A percentile compares a stretch with the other conserved stretches of the same genome.
Conservation (phyloP, 768 basidiomycete species). For the Omphalotus guepiniiformis region DNA sequence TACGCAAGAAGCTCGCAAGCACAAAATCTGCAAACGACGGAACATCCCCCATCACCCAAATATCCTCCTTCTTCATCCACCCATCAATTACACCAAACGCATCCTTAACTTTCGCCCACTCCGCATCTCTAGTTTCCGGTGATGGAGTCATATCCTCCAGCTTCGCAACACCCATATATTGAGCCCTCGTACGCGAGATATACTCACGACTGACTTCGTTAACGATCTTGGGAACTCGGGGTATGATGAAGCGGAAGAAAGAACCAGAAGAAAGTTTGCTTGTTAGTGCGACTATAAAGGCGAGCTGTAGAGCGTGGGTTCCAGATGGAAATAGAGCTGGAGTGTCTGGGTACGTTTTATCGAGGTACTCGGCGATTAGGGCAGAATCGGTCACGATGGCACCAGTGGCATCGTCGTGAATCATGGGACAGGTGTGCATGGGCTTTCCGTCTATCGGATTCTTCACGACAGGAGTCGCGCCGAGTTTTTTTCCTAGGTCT, state of each 20-base stretch:
- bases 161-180: conserved; percentile 24
- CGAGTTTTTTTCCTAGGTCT: conserved; percentile 27
- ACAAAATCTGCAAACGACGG: conserved; percentile 39
- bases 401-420: conserved; percentile 42
- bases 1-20: conserved; percentile 26
- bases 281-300: conserved; percentile 24
- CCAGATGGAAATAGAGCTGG: conserved; percentile 34
- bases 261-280: no score
- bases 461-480: conserved; percentile 26
- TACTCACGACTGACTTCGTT: neutral
- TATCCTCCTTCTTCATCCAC: conserved; percentile 14
- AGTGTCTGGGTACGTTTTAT: conserved; percentile 41
- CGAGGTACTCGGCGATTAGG: conserved; percentile 47
- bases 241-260: neutral
- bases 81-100: conserved; percentile 19
- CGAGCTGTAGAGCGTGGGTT: conserved; percentile 34
- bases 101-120: conserved; percentile 34
- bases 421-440: conserved; percentile 45
- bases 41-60: conserved; percentile 33
- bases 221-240: neutral
- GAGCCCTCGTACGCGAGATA: conserved; percentile 23
- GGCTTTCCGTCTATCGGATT: conserved; percentile 25
- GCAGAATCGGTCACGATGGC: conserved; percentile 36
- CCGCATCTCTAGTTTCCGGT: conserved; percentile 23
- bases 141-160: conserved; percentile 33